A percentile compares a stretch with the other conserved stretches of the same genome.
phyloP scores from a whole-genome alignment of 2,329 filamentous ascomycete species.

The Pyrenophora graminea region DNA sequence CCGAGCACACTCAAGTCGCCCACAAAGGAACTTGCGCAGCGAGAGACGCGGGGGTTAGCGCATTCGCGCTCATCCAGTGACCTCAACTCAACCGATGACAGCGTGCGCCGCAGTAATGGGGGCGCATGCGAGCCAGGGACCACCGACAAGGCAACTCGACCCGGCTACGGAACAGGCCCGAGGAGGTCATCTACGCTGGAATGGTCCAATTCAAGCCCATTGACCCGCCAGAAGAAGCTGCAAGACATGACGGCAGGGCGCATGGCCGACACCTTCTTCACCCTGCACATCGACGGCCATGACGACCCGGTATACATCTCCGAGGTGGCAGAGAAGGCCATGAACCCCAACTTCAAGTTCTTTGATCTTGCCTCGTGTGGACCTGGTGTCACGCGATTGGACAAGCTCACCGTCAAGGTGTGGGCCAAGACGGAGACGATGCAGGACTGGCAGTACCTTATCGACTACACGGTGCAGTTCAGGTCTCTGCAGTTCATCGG shows the following conservation, averaged over 20 bases:
- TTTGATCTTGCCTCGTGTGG: constrained; percentile 73
- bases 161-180: constrained; percentile 43
- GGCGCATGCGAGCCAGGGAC: constrained; percentile 25
- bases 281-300: constrained; percentile 70
- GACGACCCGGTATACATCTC: constrained; percentile 84
- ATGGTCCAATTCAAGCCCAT: constrained; percentile 64
- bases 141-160: constrained; percentile 35
- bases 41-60: constrained; percentile 55
- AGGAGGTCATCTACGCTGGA: constrained; percentile 64
- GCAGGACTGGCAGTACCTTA: constrained; percentile 64
- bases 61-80: constrained; percentile 65
- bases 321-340: constrained; percentile 76
- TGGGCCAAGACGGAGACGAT: constrained; percentile 69
- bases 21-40: constrained; percentile 64
- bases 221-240: constrained; percentile 71
- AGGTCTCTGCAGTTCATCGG: constrained; percentile 78
- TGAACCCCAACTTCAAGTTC: constrained; percentile 87
- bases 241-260: constrained; percentile 71
- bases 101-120: constrained; percentile 27
- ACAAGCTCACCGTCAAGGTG: constrained; percentile 69
- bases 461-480: constrained; percentile 74
- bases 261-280: constrained; percentile 88
- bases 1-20: constrained; percentile 69
- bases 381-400: constrained; percentile 66
- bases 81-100: constrained; percentile 46